Evolutionary conservation across 2,329 filamentous ascomycete species (phyloP), one percentile per base, ranked within the genome.

Genomic region (Colletotrichum sp.): DNA sequence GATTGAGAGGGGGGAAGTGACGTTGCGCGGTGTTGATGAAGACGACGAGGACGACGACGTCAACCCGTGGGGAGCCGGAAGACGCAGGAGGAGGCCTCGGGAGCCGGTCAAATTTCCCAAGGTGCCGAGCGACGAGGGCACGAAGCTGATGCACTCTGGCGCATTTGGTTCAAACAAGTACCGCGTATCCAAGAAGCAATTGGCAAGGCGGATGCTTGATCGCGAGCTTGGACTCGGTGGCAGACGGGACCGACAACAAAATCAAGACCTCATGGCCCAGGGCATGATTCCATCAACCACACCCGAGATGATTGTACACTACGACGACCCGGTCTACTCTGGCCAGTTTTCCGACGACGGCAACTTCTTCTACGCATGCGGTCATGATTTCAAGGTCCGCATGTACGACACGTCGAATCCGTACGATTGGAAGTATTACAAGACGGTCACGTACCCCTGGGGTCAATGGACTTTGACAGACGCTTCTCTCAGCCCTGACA

Each of bases 341-440:
- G 97, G 97, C 2, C 96, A 99, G 82, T 99, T 99, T 83, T 98
- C 95, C 1, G 95, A 98, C 78, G 97, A 99, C 80, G 97, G 97
- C 30, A 98, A 98, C 84, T 99, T 99, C 87, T 99, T 98, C 87
- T 99, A 96, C 83, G 93, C 94, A 8, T 97, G 95, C 81, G 94
- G 94, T 12, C 95, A 98, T 84, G 96, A 99, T 84, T 98, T 98
- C 86, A 94, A 93, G 79, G 96, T 99, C 12, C 94, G 96, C 69
- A 96, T 99, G 95, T 99, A 99, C 85, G 96, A 99, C 84, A 99
- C 97, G 0, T 96, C 95, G 3, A 98, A 98, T 80, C 96, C 96
- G 1, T 98, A 97, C 84, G 91, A 96, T 78, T 99, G 97, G 97
- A 94, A 94, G 83, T 96, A 98, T 84, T 98, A 98, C 88, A 99